phyloP scores from a whole-genome alignment of 2,329 filamentous ascomycete genomes.

The Fusarium piperis region DNA sequence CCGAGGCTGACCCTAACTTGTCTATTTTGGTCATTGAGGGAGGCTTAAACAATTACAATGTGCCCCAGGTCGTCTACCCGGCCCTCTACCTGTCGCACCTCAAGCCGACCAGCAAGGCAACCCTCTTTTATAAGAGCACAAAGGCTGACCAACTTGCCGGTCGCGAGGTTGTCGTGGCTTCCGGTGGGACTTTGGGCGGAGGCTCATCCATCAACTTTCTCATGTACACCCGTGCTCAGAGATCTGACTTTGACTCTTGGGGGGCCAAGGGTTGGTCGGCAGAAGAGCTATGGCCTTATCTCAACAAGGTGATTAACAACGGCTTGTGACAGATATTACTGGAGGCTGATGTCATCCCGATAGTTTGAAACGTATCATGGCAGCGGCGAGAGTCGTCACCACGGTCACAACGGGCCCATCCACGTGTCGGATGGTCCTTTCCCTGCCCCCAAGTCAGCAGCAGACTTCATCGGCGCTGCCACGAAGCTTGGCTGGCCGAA shows the following conservation, averaged over 20 bases:
- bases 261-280: slow-evolving; percentile 44
- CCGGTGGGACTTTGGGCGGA: slow-evolving; percentile 41
- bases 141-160: slow-evolving; percentile 28
- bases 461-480: background rate
- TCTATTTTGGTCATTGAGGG: background rate
- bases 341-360: background rate
- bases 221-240: slow-evolving; percentile 43
- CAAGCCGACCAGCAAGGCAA: slow-evolving; percentile 22
- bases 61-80: background rate
- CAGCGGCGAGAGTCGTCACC: background rate
- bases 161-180: slow-evolving; percentile 30
- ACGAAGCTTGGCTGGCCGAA: background rate
- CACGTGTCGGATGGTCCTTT: background rate
- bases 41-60: background rate
- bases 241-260: slow-evolving; percentile 45
- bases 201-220: slow-evolving; percentile 44
- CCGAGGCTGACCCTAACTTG: background rate
- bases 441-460: background rate
- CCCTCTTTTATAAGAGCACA: slow-evolving; percentile 35
- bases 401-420: background rate
- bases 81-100: slow-evolving; percentile 32
- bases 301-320: slow-evolving; percentile 30
- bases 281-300: slow-evolving; percentile 43
- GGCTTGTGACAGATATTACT: background rate
- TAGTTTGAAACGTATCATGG: background rate